Percentiles rank a stretch among this genome's conserved stretches.
phyloP scores from a whole-genome alignment of 2,329 filamentous ascomycete species.

The Hypomyces rosellus region DNA sequence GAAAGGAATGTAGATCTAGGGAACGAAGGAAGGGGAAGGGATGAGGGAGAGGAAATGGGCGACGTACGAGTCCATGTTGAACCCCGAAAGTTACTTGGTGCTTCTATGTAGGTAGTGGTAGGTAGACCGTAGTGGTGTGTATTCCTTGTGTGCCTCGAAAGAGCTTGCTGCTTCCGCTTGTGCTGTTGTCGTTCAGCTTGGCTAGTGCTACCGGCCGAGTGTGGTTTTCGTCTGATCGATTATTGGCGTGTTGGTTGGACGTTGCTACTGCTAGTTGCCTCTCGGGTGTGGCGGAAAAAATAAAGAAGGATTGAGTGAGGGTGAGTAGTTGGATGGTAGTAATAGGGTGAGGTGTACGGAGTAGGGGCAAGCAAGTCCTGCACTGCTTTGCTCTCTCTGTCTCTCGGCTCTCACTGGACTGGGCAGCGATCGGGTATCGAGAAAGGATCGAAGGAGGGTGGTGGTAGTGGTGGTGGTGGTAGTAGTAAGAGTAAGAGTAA shows the following conservation, averaged over 20 bases:
- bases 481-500: not conserved
- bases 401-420: no score
- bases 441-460: not conserved
- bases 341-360: not conserved
- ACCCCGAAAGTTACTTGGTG: not conserved
- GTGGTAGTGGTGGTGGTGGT: not conserved
- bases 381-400: no score
- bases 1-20: not conserved
- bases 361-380: not conserved
- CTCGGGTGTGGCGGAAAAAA: not conserved
- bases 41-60: slow-evolving; percentile 2
- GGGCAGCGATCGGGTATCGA: not conserved
- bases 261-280: no score
- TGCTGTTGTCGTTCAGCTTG: no score
- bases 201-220: no score
- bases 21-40: slow-evolving; percentile 4
- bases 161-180: no score
- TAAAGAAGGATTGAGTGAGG: not conserved
- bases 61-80: slow-evolving; percentile 27
- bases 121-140: no score
- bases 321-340: not conserved
- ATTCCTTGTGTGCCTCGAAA: no score
- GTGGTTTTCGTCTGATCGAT: slow-evolving; percentile 1
- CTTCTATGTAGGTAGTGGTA: no score
- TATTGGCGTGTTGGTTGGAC: no score